Evolutionary conservation across 1,284 basidiomycete genomes (phyloP).

Genomic region (Apiotrichum gracile): DNA sequence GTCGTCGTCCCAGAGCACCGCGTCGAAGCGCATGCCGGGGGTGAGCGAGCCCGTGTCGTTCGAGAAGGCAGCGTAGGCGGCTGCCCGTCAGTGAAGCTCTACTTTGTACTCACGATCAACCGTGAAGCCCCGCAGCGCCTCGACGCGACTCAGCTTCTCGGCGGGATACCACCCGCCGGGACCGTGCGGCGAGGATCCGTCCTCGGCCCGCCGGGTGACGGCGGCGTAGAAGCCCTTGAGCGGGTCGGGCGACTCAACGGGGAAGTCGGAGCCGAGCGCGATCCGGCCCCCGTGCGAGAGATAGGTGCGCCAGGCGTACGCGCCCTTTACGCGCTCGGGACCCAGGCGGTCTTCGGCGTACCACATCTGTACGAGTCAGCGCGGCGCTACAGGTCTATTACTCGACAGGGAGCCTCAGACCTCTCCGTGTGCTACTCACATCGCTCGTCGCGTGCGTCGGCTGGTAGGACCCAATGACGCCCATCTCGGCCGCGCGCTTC

Average conservation of each 20-base stretch:
- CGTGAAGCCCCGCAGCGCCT: slow-evolving; percentile 69
- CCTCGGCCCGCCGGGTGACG: slow-evolving; percentile 61
- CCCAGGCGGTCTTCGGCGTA: slow-evolving; percentile 79
- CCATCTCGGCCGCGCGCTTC: slow-evolving; percentile 61
- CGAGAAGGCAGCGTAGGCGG: slow-evolving; percentile 78
- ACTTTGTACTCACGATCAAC: slow-evolving; percentile 52
- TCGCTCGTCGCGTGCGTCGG: slow-evolving; percentile 69
- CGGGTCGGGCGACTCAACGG: slow-evolving; percentile 59
- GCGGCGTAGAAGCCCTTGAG: slow-evolving; percentile 75
- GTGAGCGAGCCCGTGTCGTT: slow-evolving; percentile 59
- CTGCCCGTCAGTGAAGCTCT: slow-evolving; percentile 10
- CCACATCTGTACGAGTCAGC: slow-evolving; percentile 58
- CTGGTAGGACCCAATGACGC: slow-evolving; percentile 85
- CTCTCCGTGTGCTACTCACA: slow-evolving; percentile 21
- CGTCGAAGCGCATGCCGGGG: slow-evolving; percentile 75
- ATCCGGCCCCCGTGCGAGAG: slow-evolving; percentile 56
- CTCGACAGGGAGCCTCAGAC: neutral
- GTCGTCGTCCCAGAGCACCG: slow-evolving; percentile 71
- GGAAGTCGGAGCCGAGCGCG: slow-evolving; percentile 84
- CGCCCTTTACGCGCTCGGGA: slow-evolving; percentile 67
- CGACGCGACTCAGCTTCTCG: slow-evolving; percentile 64
- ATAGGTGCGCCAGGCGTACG: slow-evolving; percentile 80
- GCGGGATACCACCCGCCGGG: slow-evolving; percentile 68
- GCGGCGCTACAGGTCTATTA: neutral
- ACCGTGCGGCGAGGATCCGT: slow-evolving; percentile 76